Base-by-base conservation (phyloP, 2,329 filamentous ascomycete genomes). In the Ophiosphaerella herpotricha region DNA sequence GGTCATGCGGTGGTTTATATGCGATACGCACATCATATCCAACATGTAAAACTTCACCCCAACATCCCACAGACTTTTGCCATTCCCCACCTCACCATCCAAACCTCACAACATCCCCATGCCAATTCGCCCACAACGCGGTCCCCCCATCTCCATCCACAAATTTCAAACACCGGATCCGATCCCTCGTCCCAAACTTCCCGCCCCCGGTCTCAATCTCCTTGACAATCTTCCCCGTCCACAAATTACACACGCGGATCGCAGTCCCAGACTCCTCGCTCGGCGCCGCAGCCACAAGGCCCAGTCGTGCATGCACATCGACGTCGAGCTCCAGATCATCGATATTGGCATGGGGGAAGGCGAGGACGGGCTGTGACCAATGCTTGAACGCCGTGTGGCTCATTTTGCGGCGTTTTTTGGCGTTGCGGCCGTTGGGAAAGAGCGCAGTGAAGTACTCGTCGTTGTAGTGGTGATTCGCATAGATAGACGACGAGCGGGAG, bases 231-330 rank as follows among this genome's bases (percentile, higher is more conserved):
- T 59, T 57, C 4, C 72, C 72, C 0, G 66, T 70, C 55, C 64
- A 68, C 37, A 75, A 38, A 39, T 67, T 73, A 37, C 64, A 68
- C 0, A 75, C 50, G 5, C 55, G 48, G 11, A 74, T 54, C 13
- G 55, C 60, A 4, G 48, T 46, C 2, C 48, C 43, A 9, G 48
- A 55, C 1, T 49, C 55, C 6, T 50, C 12, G 29, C 70, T 65
- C 37, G 72, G 66, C 0, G 60, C 58, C 2, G 69, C 71, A 6
- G 72, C 72, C 2, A 74, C 39, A 5, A 75, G 54, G 0, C 72
- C 72, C 7, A 72, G 34, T 2, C 59, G 39, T 1, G 54, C 33
- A 38, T 69, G 50, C 1, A 74, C 61, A 7, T 67, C 70, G 4
- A 75, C 36, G 5, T 62, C 70, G 1, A 69, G 53, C 8, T 66